A percentile compares a stretch with the other conserved stretches of the same genome.
phyloP scores from a whole-genome alignment of 768 basidiomycete genomes.

The Plicaturopsis crispa region DNA sequence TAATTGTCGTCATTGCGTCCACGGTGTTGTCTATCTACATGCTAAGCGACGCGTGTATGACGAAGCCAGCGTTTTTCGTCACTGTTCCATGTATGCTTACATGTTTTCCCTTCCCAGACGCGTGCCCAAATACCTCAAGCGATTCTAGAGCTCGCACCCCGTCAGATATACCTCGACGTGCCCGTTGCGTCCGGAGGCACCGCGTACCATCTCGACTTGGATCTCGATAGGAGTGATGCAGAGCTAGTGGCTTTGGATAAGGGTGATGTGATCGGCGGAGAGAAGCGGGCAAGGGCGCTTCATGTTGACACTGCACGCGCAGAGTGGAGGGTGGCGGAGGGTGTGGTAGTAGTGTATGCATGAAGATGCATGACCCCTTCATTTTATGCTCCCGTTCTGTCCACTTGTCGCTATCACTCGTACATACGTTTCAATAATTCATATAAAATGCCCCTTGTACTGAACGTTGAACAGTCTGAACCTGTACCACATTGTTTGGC shows the following conservation, averaged over 20 bases:
- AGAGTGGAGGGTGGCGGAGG: conserved; percentile 60
- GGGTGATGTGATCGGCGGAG: conserved; percentile 9
- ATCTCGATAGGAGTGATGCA: conserved; percentile 48
- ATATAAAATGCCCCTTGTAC: too few relatives aligned
- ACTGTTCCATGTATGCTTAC: too few relatives aligned
- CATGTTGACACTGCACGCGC: conserved; percentile 57
- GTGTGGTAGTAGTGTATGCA: conserved; percentile 35
- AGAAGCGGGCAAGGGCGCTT: conserved; percentile 49
- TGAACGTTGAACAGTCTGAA: too few relatives aligned
- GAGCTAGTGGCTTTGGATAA: conserved; percentile 31
- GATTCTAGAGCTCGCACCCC: conserved; percentile 59
- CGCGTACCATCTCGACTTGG: conserved; percentile 45
- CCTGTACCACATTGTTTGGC: too few relatives aligned
- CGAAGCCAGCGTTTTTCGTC: too few relatives aligned
- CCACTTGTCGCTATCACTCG: background rate
- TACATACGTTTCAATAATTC: too few relatives aligned
- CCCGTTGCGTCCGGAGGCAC: too few relatives aligned
- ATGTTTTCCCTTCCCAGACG: too few relatives aligned
- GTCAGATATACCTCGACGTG: conserved; percentile 45
- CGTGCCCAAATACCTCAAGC: conserved; percentile 34
- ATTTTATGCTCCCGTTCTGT: background rate
- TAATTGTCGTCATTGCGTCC: too few relatives aligned
- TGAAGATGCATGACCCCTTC: conserved; percentile 12
- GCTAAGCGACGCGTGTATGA: too few relatives aligned
- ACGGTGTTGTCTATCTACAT: too few relatives aligned